These are phyloP conservation scores for Solanum sejunctum DNA, from an alignment of 257 asterid genomes.

Conservation along the genomic window DNA sequence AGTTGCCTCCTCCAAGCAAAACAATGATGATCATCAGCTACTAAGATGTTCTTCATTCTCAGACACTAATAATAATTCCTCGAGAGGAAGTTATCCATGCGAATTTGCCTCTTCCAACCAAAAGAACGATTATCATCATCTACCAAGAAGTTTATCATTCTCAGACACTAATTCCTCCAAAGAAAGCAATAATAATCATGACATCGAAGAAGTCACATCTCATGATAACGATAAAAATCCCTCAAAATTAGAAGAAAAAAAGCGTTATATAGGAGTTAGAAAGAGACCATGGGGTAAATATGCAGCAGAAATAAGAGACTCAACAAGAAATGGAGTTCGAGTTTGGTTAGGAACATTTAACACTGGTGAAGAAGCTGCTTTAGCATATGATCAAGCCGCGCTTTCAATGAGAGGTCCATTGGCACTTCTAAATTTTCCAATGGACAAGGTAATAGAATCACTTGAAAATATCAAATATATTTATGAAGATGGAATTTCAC, in stretches of 20 bases:
- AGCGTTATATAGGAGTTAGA: conserved; percentile 19
- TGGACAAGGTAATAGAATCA: conserved; percentile 14
- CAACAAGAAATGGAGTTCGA: conserved; percentile 27
- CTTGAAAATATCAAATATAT: conserved; percentile 2
- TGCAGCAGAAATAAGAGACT: conserved; percentile 36
- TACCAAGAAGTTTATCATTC: neutral
- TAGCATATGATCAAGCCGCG: conserved; percentile 35
- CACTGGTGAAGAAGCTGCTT: conserved; percentile 22
- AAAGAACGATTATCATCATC: neutral
- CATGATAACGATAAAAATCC: neutral
- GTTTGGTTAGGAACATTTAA: conserved; percentile 33
- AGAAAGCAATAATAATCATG: neutral
- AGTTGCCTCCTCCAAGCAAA: neutral
- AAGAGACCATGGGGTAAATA: conserved; percentile 29
- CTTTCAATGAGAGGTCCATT: conserved; percentile 14
- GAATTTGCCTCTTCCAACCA: neutral
- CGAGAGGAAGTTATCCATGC: neutral
- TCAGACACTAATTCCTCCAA: neutral
- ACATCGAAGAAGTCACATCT: neutral
- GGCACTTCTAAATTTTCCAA: conserved; percentile 17
- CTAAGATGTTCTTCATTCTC: neutral
- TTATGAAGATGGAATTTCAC: conserved; percentile 13
- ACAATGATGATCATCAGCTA: neutral
- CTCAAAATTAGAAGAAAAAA: neutral
- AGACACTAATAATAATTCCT: neutral